These are phyloP conservation scores for Nothophoma quercina DNA, from an alignment of 2,329 filamentous ascomycete species.

Conservation along the genomic window DNA sequence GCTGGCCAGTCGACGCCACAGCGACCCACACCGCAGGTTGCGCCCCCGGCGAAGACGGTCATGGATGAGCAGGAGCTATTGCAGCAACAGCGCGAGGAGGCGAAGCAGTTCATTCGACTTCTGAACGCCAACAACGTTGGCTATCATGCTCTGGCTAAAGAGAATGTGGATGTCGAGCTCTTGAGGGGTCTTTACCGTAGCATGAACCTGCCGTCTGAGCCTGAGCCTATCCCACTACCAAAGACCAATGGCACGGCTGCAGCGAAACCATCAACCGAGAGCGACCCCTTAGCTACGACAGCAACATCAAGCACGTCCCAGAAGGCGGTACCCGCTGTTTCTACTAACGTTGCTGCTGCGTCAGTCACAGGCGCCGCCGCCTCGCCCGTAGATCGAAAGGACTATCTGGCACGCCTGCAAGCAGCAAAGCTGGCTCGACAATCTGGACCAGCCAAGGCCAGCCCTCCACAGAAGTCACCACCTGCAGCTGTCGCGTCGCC, in stretches of 20 bases:
- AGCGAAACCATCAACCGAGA: slow-evolving; percentile 1
- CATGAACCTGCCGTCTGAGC: slow-evolving; percentile 38
- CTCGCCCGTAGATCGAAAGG: slow-evolving; percentile 70
- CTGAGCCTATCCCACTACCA: slow-evolving; percentile 33
- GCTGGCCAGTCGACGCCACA: slow-evolving; percentile 22
- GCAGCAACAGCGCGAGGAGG: slow-evolving; percentile 40
- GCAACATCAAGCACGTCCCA: slow-evolving; percentile 13
- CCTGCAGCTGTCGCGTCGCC: slow-evolving; percentile 20
- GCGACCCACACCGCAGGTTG: background rate
- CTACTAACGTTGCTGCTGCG: slow-evolving; percentile 27
- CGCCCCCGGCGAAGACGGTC: slow-evolving; percentile 6
- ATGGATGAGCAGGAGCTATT: slow-evolving; percentile 20
- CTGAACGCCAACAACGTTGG: slow-evolving; percentile 69
- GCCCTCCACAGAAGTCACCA: slow-evolving; percentile 30
- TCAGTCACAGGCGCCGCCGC: slow-evolving; percentile 44
- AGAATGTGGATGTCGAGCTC: slow-evolving; percentile 37
- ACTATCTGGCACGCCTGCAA: slow-evolving; percentile 77
- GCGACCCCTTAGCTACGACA: slow-evolving; percentile 9
- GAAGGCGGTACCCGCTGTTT: slow-evolving; percentile 29
- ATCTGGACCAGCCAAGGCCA: slow-evolving; percentile 28
- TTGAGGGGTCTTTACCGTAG: slow-evolving; percentile 39
- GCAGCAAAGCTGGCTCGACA: slow-evolving; percentile 71
- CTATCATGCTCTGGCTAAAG: slow-evolving; percentile 69
- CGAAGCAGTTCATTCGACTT: slow-evolving; percentile 48
- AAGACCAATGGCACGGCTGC: slow-evolving; percentile 20